Conservation (phyloP, 139 green algal species). For the Mychonastes homosphaera region DNA sequence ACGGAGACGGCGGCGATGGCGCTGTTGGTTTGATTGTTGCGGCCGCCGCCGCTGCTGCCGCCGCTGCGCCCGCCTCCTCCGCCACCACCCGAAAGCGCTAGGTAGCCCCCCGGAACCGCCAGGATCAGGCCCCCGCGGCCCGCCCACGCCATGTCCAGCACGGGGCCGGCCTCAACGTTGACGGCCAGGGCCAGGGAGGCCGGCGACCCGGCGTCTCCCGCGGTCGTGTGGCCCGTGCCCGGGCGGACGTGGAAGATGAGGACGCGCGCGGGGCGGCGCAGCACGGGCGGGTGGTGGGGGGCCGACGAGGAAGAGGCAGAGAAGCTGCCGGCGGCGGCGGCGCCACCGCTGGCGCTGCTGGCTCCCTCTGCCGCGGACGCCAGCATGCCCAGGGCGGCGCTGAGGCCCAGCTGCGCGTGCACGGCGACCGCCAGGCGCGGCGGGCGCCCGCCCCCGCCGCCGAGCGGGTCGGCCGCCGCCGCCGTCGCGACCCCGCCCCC, state of each 20-base stretch:
- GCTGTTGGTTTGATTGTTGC: too few relatives aligned
- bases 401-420: neutral
- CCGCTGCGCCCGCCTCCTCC: neutral
- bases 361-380: conserved; percentile 7
- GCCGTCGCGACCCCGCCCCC: conserved; percentile 9
- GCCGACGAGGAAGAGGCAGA: neutral
- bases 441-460: neutral
- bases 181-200: too few relatives aligned
- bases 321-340: neutral
- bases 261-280: neutral
- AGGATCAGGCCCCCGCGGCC: neutral
- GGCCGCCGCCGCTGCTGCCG: neutral
- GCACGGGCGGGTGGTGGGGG: neutral
- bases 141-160: conserved; percentile 4
- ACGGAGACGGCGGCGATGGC: too few relatives aligned
- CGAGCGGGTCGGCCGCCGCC: neutral
- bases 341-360: conserved; percentile 5
- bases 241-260: neutral
- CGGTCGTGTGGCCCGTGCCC: too few relatives aligned
- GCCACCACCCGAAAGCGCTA: conserved; percentile 2
- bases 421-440: neutral
- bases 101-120: conserved; percentile 8
- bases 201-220: too few relatives aligned
- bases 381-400: neutral
- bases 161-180: too few relatives aligned